A percentile compares a stretch with the other conserved stretches of the same genome.
Conservation (phyloP, 345 rosid species). For the Eucalyptus tenuipes region DNA sequence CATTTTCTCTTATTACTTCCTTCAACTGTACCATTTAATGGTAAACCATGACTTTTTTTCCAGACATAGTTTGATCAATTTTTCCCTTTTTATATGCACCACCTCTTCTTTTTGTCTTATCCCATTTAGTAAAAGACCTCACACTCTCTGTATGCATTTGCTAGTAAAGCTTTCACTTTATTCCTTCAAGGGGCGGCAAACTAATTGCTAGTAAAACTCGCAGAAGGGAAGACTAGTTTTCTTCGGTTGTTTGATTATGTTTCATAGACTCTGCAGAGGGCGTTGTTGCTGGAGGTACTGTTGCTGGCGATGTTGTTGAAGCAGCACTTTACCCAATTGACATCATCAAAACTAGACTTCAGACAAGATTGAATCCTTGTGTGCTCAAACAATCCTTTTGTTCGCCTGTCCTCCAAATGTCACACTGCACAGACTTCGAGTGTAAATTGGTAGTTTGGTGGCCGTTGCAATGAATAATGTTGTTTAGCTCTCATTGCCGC, state of each 20-base stretch:
- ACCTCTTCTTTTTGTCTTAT: background rate
- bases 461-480: background rate
- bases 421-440: background rate
- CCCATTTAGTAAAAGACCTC: background rate
- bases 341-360: conserved; percentile 75
- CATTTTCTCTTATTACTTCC: background rate
- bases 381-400: background rate
- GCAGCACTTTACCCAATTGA: conserved; percentile 77
- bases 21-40: background rate
- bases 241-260: background rate
- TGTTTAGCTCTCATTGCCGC: background rate
- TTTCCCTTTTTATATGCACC: background rate
- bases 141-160: background rate
- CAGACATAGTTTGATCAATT: background rate
- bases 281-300: conserved; percentile 50
- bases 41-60: too few relatives aligned
- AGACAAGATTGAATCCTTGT: conserved; percentile 14
- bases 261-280: conserved; percentile 31
- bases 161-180: background rate
- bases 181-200: background rate
- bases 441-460: background rate
- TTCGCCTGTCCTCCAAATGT: background rate
- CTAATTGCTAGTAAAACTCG: background rate
- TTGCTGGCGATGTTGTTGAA: conserved; percentile 46
- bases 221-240: background rate